These are phyloP conservation scores for Aspergillus puulaauensis DNA, from an alignment of 2,329 filamentous ascomycete genomes.

Conservation along the genomic window DNA sequence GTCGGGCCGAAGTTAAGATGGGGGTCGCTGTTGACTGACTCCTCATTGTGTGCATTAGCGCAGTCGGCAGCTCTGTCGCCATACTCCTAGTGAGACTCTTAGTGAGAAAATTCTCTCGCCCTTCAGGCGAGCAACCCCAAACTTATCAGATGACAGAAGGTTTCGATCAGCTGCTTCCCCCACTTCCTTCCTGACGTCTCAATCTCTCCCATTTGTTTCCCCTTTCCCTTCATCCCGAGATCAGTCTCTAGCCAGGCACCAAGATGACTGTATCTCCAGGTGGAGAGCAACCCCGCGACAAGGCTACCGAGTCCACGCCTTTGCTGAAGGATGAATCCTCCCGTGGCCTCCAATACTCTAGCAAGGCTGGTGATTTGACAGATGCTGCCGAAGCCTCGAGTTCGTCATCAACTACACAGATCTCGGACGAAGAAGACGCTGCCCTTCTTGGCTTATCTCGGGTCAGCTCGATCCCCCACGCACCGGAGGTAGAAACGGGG, in stretches of 20 bases:
- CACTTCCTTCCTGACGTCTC: not conserved
- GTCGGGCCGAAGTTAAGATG: not conserved
- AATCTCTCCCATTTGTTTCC: not conserved
- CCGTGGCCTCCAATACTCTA: conserved; percentile 25
- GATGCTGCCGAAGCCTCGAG: conserved; percentile 25
- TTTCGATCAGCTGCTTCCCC: not conserved
- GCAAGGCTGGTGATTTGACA: conserved; percentile 38
- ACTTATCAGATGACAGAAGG: too few species aligned
- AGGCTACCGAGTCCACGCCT: conserved; percentile 19
- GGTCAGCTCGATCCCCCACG: conserved; percentile 29
- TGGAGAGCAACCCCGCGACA: not conserved
- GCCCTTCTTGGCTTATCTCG: conserved; percentile 17
- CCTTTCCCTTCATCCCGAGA: not conserved
- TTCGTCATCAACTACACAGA: not conserved
- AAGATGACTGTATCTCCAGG: conserved; percentile 1
- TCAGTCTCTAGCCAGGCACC: not conserved
- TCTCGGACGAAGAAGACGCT: conserved; percentile 19
- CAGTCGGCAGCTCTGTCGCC: not conserved
- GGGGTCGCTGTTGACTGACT: too few species aligned
- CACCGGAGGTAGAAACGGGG: conserved; percentile 25
- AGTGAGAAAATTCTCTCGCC: not conserved
- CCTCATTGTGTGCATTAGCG: not conserved
- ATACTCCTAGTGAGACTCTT: not conserved
- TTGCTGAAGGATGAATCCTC: conserved; percentile 12
- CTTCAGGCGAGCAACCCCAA: too few species aligned